Evolutionary conservation across 2,329 filamentous ascomycete species (phyloP).

Genomic region (Fusarium graminum): DNA sequence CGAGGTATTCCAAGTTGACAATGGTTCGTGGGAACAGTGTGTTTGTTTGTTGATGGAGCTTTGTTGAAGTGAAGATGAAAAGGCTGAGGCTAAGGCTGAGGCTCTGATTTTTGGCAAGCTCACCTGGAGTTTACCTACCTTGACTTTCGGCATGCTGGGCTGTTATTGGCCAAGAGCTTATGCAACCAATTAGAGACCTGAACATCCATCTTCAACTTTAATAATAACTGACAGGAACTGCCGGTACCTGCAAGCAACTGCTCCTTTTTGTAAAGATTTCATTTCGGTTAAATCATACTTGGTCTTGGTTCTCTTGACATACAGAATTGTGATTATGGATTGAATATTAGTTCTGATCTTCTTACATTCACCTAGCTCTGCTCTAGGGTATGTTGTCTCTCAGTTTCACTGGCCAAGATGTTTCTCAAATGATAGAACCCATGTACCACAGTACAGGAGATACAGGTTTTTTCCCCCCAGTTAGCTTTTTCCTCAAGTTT

Average conservation of each 20-base stretch:
- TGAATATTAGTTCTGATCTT: too few relatives aligned
- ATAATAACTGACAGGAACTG: slow-evolving; percentile 7
- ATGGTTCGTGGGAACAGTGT: slow-evolving; percentile 1
- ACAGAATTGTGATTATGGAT: too few relatives aligned
- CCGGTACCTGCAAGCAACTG: background rate
- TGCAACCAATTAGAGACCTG: slow-evolving; percentile 39
- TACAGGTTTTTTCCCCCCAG: too few relatives aligned
- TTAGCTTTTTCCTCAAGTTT: too few relatives aligned
- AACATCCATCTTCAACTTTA: slow-evolving; percentile 4
- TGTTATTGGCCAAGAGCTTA: slow-evolving; percentile 16
- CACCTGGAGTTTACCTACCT: slow-evolving; percentile 5
- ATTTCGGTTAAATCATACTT: background rate
- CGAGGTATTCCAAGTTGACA: background rate
- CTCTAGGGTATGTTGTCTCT: too few relatives aligned
- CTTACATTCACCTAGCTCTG: too few relatives aligned
- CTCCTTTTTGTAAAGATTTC: background rate
- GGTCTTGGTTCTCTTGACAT: too few relatives aligned
- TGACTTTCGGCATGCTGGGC: slow-evolving; percentile 24
- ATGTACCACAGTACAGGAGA: too few relatives aligned
- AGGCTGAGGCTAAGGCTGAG: slow-evolving; percentile 47
- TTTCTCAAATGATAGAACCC: too few relatives aligned
- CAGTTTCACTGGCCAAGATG: too few relatives aligned
- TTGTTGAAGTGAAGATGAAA: slow-evolving; percentile 41
- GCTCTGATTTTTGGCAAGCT: slow-evolving; percentile 44
- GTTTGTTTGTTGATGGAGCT: slow-evolving; percentile 15